Evolutionary conservation across 345 rosid genomes (phyloP).

Genomic region (Erodium maritimum): DNA sequence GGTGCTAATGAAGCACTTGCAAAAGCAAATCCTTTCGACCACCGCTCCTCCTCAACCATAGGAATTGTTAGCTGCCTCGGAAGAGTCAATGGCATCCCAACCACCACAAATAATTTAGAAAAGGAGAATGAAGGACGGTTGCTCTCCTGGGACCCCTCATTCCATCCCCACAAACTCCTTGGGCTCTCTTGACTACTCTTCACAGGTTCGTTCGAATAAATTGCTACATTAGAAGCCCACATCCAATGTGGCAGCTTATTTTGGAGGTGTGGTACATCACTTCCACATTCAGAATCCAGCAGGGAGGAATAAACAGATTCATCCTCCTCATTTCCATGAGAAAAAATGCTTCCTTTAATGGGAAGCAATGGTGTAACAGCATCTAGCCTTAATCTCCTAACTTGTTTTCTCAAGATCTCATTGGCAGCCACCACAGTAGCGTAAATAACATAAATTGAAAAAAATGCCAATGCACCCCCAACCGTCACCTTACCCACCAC

Average conservation of each 20-base stretch:
- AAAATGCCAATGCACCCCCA: slow-evolving; percentile 51
- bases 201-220: slow-evolving; percentile 25
- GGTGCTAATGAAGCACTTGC: slow-evolving; percentile 70
- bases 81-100: slow-evolving; percentile 60
- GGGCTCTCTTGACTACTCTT: slow-evolving; percentile 19
- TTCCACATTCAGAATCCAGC: slow-evolving; percentile 21
- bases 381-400: slow-evolving; percentile 25
- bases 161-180: slow-evolving; percentile 38
- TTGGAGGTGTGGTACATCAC: slow-evolving; percentile 27
- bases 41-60: slow-evolving; percentile 47
- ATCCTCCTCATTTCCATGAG: slow-evolving; percentile 23
- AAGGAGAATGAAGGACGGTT: slow-evolving; percentile 9
- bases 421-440: slow-evolving; percentile 66
- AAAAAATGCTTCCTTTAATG: slow-evolving; percentile 20
- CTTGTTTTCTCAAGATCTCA: slow-evolving; percentile 68
- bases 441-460: slow-evolving; percentile 58
- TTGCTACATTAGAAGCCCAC: slow-evolving; percentile 43
- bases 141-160: slow-evolving; percentile 11
- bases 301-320: slow-evolving; percentile 18
- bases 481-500: slow-evolving; percentile 56
- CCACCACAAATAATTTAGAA: slow-evolving; percentile 30
- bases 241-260: slow-evolving; percentile 35
- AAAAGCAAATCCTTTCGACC: slow-evolving; percentile 73
- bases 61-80: slow-evolving; percentile 77
- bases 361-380: slow-evolving; percentile 29